phyloP scores from a whole-genome alignment of 176 grass and related monocot genomes.

The Puccinellia tenuiflora region DNA sequence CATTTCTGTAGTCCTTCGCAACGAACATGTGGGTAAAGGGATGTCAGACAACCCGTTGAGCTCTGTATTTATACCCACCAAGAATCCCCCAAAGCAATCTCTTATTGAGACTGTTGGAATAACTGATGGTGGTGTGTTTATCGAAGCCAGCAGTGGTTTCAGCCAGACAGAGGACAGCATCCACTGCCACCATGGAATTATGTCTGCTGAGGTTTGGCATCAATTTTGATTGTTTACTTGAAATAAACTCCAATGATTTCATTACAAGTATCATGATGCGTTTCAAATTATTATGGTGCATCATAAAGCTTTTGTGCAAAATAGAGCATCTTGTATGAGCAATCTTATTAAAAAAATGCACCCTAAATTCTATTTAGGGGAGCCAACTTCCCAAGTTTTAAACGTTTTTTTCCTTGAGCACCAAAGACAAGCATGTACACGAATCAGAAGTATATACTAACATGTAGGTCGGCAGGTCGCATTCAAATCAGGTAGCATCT shows the following conservation, averaged over 20 bases:
- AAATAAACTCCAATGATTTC: neutral
- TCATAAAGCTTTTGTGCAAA: conserved; percentile 11
- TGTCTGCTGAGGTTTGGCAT: conserved; percentile 78
- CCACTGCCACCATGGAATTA: conserved; percentile 87
- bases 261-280: neutral
- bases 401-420: neutral
- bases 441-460: neutral
- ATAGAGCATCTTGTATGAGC: neutral
- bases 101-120: conserved; percentile 90
- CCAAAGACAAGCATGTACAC: conserved; percentile 3
- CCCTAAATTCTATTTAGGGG: neutral
- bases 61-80: conserved; percentile 84
- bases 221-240: conserved; percentile 3
- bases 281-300: neutral
- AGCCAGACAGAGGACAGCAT: conserved; percentile 78
- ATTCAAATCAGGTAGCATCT: neutral
- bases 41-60: conserved; percentile 93
- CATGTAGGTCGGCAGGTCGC: neutral
- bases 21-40: conserved; percentile 67
- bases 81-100: conserved; percentile 62
- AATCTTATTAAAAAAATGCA: neutral
- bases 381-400: neutral
- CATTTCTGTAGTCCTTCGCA: conserved; percentile 51
- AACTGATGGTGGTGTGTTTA: conserved; percentile 55
- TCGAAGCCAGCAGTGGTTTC: conserved; percentile 97